Conservation (phyloP, 108 stramenopile species). For the Skeletonema tropicum region DNA sequence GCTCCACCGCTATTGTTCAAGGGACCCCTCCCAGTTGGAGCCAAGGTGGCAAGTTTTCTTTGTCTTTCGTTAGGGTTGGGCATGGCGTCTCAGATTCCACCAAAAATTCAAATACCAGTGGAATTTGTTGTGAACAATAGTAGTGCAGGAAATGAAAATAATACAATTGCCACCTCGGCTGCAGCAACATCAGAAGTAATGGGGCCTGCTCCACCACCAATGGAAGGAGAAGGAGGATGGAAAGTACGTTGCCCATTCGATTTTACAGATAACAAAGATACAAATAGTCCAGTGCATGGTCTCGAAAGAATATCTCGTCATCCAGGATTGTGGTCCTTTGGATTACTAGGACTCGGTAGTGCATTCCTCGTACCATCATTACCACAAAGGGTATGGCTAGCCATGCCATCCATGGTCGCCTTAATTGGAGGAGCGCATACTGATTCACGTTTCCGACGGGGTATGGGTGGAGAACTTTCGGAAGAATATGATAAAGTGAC, state of each 20-base stretch:
- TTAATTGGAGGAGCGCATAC: slow-evolving; percentile 83
- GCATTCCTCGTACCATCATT: slow-evolving; percentile 62
- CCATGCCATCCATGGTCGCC: slow-evolving; percentile 80
- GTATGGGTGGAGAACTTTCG: slow-evolving; percentile 76
- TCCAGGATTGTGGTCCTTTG: slow-evolving; percentile 89
- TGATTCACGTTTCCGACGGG: slow-evolving; percentile 77
- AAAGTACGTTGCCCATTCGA: slow-evolving; percentile 94
- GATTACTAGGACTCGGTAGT: slow-evolving; percentile 66
- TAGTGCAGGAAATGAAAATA: neutral
- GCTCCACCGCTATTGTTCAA: slow-evolving; percentile 40
- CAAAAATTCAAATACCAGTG: slow-evolving; percentile 85
- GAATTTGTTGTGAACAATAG: slow-evolving; percentile 30
- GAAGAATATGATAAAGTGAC: slow-evolving; percentile 68
- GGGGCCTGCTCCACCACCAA: neutral
- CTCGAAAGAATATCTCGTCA: slow-evolving; percentile 86
- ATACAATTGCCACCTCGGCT: slow-evolving; percentile 7
- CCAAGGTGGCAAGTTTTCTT: slow-evolving; percentile 45
- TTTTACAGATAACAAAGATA: slow-evolving; percentile 62
- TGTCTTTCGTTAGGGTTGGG: slow-evolving; percentile 66
- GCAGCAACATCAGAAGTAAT: neutral
- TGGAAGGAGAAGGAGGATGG: slow-evolving; percentile 28
- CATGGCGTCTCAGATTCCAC: slow-evolving; percentile 77
- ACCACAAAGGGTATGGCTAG: slow-evolving; percentile 69
- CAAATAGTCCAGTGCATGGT: slow-evolving; percentile 42
- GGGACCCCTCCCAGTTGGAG: slow-evolving; percentile 26